Percentiles rank a stretch among this genome's conserved stretches.
phyloP scores from a whole-genome alignment of 1,139 yeast genomes.

The Geotrichum carabidarum region DNA sequence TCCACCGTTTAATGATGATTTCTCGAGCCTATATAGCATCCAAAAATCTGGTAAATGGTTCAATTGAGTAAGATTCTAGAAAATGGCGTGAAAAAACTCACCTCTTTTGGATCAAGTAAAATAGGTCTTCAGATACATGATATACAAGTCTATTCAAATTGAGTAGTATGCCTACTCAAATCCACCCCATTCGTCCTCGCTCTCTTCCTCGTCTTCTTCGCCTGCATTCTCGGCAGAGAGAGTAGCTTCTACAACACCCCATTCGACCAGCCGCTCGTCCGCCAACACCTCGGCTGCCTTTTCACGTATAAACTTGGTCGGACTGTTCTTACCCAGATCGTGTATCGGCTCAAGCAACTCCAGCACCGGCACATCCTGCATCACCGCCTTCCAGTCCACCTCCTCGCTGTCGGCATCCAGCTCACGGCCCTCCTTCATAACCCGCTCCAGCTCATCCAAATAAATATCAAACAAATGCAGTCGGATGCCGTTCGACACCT shows the following conservation, averaged over 20 bases:
- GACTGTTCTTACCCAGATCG: slow-evolving; percentile 46
- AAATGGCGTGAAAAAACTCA: no score
- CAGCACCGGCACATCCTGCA: slow-evolving; percentile 50
- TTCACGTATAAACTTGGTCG: slow-evolving; percentile 59
- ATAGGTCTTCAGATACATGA: not conserved
- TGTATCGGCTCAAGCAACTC: slow-evolving; percentile 56
- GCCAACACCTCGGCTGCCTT: slow-evolving; percentile 63
- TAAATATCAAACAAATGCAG: slow-evolving; percentile 81
- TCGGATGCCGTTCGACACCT: slow-evolving; percentile 70
- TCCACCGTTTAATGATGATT: no score
- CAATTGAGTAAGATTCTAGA: no score
- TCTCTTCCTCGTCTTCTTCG: slow-evolving; percentile 37
- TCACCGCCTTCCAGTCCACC: slow-evolving; percentile 31
- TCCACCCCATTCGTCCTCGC: slow-evolving; percentile 50
- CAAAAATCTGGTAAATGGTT: no score
- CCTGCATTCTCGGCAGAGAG: slow-evolving; percentile 36
- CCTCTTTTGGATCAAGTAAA: no score
- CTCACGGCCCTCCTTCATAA: slow-evolving; percentile 44
- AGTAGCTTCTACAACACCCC: slow-evolving; percentile 52
- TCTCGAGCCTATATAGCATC: no score
- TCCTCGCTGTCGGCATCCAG: slow-evolving; percentile 22
- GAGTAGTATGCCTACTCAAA: slow-evolving; percentile 34
- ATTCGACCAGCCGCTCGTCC: slow-evolving; percentile 57
- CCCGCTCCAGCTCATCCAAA: slow-evolving; percentile 75
- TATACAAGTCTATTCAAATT: not conserved